A percentile compares a stretch with the other conserved stretches of the same genome.
Evolutionary conservation across 73 alveolate genomes (phyloP).

Genomic region (Tetrahymena elliotti): DNA sequence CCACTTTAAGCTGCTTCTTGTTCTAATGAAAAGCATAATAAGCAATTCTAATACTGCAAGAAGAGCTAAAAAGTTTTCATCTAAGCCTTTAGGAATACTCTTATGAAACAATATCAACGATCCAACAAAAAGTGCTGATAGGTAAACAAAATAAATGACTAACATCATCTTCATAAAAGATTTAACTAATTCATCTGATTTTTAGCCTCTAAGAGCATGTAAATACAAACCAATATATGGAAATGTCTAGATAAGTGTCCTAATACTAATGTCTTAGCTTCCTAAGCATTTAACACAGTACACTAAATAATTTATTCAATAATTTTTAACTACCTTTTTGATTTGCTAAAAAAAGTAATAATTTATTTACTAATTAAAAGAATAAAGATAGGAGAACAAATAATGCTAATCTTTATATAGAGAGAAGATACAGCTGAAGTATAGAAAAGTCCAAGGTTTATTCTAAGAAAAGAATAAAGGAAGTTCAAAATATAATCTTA

Average conservation of each 20-base stretch:
- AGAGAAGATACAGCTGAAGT: conserved; percentile 17
- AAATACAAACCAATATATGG: conserved; percentile 32
- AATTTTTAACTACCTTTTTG: not conserved
- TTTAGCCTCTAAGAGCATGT: conserved; percentile 7
- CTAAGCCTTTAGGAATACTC: conserved; percentile 27
- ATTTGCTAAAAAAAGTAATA: not conserved
- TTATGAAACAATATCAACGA: not conserved
- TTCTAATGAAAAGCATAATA: conserved; percentile 25
- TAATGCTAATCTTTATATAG: conserved; percentile 27
- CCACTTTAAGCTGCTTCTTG: conserved; percentile 21
- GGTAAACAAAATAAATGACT: conserved; percentile 22
- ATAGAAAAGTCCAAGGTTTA: conserved; percentile 3
- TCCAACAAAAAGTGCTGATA: conserved; percentile 6
- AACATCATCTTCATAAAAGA: conserved; percentile 17
- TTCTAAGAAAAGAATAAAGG: not conserved
- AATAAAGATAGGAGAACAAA: conserved; percentile 26
- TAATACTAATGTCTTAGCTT: conserved; percentile 3
- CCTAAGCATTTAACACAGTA: conserved; percentile 7
- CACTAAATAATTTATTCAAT: not conserved
- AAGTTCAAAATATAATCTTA: not conserved
- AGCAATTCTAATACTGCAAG: conserved; percentile 14
- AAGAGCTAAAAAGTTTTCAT: conserved; percentile 28
- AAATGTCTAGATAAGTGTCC: not conserved
- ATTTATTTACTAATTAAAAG: conserved; percentile 2
- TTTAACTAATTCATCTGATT: not conserved